These are phyloP conservation scores for Brassica napus DNA, from an alignment of 345 rosid species.

Conservation along the genomic window Da-Ae NC_063440.1:11431001-11431500, in stretches of 20 bases:
- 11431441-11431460: conserved; percentile 35
- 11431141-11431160: conserved; percentile 48
- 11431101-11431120: conserved; percentile 67
- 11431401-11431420: conserved; percentile 16
- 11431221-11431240: conserved; percentile 94
- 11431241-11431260: conserved; percentile 99
- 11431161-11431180: conserved; percentile 43
- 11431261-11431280: conserved; percentile 89
- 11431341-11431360: not conserved
- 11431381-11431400: conserved; percentile 36
- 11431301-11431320: conserved; percentile 99
- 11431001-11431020: conserved; percentile 45
- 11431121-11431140: conserved; percentile 70
- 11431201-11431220: conserved; percentile 85
- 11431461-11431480: conserved; percentile 29
- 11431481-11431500: conserved; percentile 35
- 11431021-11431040: conserved; percentile 47
- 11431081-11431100: conserved; percentile 68
- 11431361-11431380: conserved; percentile 15
- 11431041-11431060: conserved; percentile 68
- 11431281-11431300: conserved; percentile 95
- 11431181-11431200: conserved; percentile 46
- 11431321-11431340: conserved; percentile 95
- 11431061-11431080: conserved; percentile 75
- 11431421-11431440: conserved; percentile 11